Percentiles rank a stretch among this genome's conserved stretches.
These are phyloP conservation scores for Chaetomium sp. DNA, from an alignment of 2,329 filamentous ascomycete genomes.

Conservation along the genomic window DNA sequence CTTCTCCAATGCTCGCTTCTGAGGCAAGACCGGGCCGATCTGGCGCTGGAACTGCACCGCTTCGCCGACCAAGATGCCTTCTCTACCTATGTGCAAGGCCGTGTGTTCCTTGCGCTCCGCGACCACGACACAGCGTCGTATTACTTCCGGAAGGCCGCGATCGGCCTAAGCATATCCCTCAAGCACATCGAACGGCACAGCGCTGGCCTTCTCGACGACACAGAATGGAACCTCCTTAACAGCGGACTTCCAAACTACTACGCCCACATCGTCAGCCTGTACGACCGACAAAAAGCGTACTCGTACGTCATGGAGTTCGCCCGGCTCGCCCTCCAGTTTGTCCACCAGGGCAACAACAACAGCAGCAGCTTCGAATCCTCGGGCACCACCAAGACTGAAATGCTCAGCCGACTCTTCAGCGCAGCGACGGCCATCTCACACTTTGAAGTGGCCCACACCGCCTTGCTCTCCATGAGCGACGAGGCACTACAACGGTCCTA, in stretches of 20 bases:
- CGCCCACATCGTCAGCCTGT: conserved; percentile 75
- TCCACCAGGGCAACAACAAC: conserved; percentile 25
- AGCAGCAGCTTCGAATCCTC: conserved; percentile 15
- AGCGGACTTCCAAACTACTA: conserved; percentile 79
- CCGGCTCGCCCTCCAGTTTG: conserved; percentile 63
- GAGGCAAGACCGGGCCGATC: conserved; percentile 52
- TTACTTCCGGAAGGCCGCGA: conserved; percentile 76
- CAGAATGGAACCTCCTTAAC: conserved; percentile 63
- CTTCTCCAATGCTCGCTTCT: conserved; percentile 58
- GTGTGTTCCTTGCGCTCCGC: conserved; percentile 66
- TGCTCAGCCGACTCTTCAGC: conserved; percentile 78
- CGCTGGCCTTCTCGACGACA: conserved; percentile 64
- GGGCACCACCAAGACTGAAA: conserved; percentile 52
- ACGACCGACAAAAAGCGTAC: conserved; percentile 69
- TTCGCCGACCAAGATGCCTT: conserved; percentile 54
- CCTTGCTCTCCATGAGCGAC: conserved; percentile 67
- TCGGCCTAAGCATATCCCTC: conserved; percentile 58
- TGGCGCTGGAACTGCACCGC: conserved; percentile 50
- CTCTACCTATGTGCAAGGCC: conserved; percentile 77
- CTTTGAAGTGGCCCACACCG: conserved; percentile 77
- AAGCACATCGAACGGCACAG: conserved; percentile 48
- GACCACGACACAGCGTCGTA: conserved; percentile 67
- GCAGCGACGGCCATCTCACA: conserved; percentile 72
- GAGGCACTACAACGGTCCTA: conserved; percentile 64
- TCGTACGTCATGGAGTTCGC: conserved; percentile 82